Base-by-base conservation (phyloP, 2,329 filamentous ascomycete species). In the Monosporascus sp. region DNA sequence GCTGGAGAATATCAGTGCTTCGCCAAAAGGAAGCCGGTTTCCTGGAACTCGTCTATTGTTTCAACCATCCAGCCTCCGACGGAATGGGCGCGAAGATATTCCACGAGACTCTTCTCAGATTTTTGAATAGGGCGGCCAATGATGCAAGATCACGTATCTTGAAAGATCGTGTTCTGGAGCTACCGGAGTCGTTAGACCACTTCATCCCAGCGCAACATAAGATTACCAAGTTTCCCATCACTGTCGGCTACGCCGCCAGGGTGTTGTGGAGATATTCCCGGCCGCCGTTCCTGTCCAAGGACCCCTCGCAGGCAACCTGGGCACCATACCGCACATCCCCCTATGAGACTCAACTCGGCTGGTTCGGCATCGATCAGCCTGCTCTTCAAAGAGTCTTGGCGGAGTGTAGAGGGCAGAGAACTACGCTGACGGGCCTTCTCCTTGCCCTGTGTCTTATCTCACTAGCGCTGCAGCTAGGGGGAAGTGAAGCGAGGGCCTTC, bases 371-470 rank as follows among this genome's bases (percentile, higher is more conserved):
- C 42, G 50, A 53, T 24, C 11, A 49, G 7, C 3, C 18, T 3
- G 27, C 24, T 1, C 50, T 61, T 3, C 47, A 37, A 9, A 53
- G 48, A 5, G 22, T 63, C 24, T 39, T 62, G 8, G n/a, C 27
- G 1, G 50, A 46, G 5, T 64, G 61, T 38, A 54, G 56, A 7
- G 9, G 34, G 6, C 51, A 62, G 11, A 38, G 50, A 0, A 62
- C 62, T 7, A 65, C 62, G 1, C 20, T 64, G 1, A 61, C 62
- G 1, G 61, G 61, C 6, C 54, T 64, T 0, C 3, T 61, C 1
- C 52, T 62, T 9, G 56, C 48, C 1, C 48, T 63, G 15, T 24
- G 47, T 1, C 46, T 58, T 2, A 47, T 52, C 14, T 53, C 53
- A 37, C 52, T 61, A 17, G 52, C 58, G 2, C 46, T 41, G 6